Base-by-base conservation (phyloP, 1,284 basidiomycete species). In the Ganoderma meredithae region DNA sequence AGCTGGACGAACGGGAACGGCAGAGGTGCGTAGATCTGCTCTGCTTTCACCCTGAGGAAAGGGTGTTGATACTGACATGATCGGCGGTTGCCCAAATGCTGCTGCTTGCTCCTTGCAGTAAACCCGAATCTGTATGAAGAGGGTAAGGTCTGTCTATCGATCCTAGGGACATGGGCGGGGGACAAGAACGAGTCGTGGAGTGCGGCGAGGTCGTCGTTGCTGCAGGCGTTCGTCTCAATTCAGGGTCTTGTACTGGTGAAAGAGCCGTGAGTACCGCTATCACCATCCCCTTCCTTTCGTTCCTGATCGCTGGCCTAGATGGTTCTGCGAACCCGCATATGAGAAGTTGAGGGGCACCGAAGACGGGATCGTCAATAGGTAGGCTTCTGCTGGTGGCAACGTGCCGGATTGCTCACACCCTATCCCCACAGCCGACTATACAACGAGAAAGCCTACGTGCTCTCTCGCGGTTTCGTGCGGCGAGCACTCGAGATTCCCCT, bases 1-100 rank as follows among this genome's bases (percentile, higher is more conserved):
- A 96, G 94, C 71, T 97, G 96, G 93, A 98, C 96, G 12, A 95
- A 95, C 78, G 96, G 95, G 12, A 95, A 96, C 75, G 96, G 96
- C 22, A 85, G 95, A 84, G 94, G 92, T 90, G 82, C 76, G 86
- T 77, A 53, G 65, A 43, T 65, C 60, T 19, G 62, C 69, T 65
- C 36, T 60, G 41, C n/a, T n/a, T 22, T 25, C 33, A 55, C 40
- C 31, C 15, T 8, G 53, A 22, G 19, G 17, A 8, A 8, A 22
- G 27, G 33, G 22, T n/a, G 55, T 56, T 47, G 19, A 64, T 62
- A 36, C 49, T 60, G 43, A 60, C 44, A 61, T 31, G 22, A 41
- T 59, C 2, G 36, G 43, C 25, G 49, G 33, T n/a, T 12, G 55
- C 13, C 15, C n/a, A 17, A 43, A 17, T 2, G 41, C 17, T 19